A percentile compares a stretch with the other conserved stretches of the same genome.
phyloP scores from a whole-genome alignment of 768 basidiomycete genomes.

The Tylopilus intermedius region DNA sequence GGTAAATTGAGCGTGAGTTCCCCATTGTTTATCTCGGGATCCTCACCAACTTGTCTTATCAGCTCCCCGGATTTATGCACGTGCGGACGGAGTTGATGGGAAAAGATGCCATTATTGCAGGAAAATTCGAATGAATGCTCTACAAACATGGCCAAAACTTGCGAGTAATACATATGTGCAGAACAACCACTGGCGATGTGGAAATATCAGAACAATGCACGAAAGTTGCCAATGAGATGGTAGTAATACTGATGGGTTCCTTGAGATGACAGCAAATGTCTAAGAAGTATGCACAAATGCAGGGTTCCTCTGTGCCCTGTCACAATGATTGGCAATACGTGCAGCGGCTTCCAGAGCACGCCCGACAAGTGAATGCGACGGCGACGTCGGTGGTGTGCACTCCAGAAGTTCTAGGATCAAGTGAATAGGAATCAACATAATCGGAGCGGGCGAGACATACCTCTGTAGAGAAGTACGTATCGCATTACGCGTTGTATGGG shows the following conservation, averaged over 20 bases:
- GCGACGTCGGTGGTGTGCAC: conserved; percentile 45
- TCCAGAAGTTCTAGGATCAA: conserved; percentile 44
- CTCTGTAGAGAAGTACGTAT: conserved; percentile 57
- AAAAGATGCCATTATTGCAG: conserved; percentile 31
- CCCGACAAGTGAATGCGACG: conserved; percentile 50
- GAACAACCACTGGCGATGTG: background rate
- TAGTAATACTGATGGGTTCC: background rate
- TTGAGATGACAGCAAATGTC: background rate
- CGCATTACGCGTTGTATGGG: conserved; percentile 62
- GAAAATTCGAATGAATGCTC: conserved; percentile 16
- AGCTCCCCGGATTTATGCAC: conserved; percentile 28
- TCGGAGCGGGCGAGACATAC: conserved; percentile 28
- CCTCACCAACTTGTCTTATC: background rate
- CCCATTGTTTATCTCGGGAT: background rate
- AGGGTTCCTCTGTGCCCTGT: conserved; percentile 54
- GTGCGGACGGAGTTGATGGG: conserved; percentile 28
- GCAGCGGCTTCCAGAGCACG: conserved; percentile 52
- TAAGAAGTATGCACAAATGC: conserved; percentile 35
- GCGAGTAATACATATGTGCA: background rate
- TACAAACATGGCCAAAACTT: background rate
- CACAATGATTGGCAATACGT: conserved; percentile 57
- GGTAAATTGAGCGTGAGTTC: conserved; percentile 17
- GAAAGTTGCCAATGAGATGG: background rate
- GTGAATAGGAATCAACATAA: conserved; percentile 1
- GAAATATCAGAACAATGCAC: background rate